Evolutionary conservation across 306 rosid species (phyloP).

Genomic region (Glycine latifolia): DNA sequence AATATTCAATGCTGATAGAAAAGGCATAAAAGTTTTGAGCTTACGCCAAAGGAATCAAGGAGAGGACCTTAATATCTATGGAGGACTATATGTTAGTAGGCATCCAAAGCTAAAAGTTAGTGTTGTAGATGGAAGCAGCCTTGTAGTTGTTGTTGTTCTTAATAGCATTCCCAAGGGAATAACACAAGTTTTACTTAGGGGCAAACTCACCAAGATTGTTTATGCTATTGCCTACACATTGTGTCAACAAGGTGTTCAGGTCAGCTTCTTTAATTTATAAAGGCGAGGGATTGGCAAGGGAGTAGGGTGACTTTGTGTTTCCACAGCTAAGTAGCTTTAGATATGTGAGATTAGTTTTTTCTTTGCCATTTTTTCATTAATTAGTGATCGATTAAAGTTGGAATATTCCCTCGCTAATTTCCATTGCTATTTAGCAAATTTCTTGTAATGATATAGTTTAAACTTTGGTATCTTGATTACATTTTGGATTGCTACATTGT

Average conservation of each 20-base stretch:
- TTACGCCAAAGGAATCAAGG: conserved; percentile 64
- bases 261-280: conserved; percentile 1
- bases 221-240: conserved; percentile 61
- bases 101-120: conserved; percentile 63
- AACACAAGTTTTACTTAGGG: conserved; percentile 67
- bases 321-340: too few relatives aligned
- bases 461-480: background rate
- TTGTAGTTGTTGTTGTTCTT: conserved; percentile 64
- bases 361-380: too few relatives aligned
- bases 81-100: conserved; percentile 58
- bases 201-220: conserved; percentile 75
- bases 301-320: too few relatives aligned
- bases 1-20: conserved; percentile 52
- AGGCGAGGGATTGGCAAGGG: too few relatives aligned
- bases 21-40: conserved; percentile 56
- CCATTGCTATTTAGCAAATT: too few relatives aligned
- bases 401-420: too few relatives aligned
- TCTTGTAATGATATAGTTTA: background rate
- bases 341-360: too few relatives aligned
- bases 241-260: conserved; percentile 65
- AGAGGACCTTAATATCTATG: conserved; percentile 67
- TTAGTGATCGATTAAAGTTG: too few relatives aligned
- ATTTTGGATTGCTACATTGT: conserved; percentile 57
- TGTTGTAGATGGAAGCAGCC: conserved; percentile 80
- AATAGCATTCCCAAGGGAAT: conserved; percentile 68